Evolutionary conservation across 1,284 basidiomycete species (phyloP).

Genomic region (Ceratobasidium papillatum): DNA sequence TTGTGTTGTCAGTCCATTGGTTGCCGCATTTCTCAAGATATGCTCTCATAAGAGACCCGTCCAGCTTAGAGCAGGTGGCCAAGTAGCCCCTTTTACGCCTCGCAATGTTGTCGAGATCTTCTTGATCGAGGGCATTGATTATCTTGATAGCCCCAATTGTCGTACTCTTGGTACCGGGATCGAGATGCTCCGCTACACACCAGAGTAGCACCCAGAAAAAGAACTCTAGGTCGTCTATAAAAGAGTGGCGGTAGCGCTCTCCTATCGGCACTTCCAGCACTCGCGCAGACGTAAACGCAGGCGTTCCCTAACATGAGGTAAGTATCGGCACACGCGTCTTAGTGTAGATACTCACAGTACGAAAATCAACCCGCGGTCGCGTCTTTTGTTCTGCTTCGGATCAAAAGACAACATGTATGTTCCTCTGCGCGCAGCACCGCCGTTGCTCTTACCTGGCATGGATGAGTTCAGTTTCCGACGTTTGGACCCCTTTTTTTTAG

Average conservation of each 20-base stretch:
- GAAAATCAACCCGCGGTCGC: no score
- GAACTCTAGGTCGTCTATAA: slow-evolving; percentile 39
- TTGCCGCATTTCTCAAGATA: no score
- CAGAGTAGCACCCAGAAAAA: slow-evolving; percentile 41
- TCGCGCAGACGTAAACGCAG: slow-evolving; percentile 9
- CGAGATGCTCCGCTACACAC: not conserved
- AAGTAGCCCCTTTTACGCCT: not conserved
- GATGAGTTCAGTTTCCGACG: not conserved
- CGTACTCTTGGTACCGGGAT: not conserved
- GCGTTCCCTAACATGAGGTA: slow-evolving; percentile 40
- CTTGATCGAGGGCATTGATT: not conserved
- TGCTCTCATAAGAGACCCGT: no score
- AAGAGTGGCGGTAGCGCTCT: slow-evolving; percentile 10
- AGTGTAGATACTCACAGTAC: no score
- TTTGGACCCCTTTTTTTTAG: not conserved
- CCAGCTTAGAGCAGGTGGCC: no score
- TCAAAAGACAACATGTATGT: no score
- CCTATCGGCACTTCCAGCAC: not conserved
- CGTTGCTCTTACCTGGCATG: not conserved
- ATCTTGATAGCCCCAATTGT: not conserved
- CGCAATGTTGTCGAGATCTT: not conserved
- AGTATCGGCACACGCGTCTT: no score
- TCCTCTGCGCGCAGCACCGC: no score
- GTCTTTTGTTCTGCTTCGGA: no score
- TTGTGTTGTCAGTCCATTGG: no score